Base-by-base conservation (phyloP, 208 protist genomes). In the Acanthamoeba divionensis region DNA sequence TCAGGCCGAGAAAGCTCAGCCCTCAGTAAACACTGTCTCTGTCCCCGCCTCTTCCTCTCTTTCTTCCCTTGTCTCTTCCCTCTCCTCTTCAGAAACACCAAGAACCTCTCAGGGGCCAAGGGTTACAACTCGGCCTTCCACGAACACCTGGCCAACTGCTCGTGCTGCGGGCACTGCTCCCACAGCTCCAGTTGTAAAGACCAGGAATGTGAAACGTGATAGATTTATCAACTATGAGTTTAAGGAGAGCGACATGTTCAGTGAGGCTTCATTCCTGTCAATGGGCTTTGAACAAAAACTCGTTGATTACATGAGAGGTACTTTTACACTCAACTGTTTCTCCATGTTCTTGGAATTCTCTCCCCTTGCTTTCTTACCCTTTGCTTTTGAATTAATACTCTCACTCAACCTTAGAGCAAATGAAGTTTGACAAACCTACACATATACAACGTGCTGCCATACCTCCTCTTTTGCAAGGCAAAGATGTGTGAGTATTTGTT, bases 171-270 rank as follows among this genome's bases (percentile, higher is more conserved):
- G 8, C 9, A 13, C 7, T 18, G 48, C 15, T 7, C 41, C 29
- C n/a, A 87, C 31, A 2, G 10, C 36, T 6, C 77, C 44, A 41
- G 54, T 69, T 26, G 67, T 57, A 45, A 13, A 47, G 29, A 87
- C 45, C 41, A 36, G 77, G 7, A 33, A 69, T 21, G 55, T 57
- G 52, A 52, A 45, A 21, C 48, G 77, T 8, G 54, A 87, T 13
- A 38, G 48, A 9, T 67, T 87, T 29, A 41, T 67, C 26, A 87
- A 62, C 54, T 87, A 67, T 41, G 77, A 87, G 54, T 87, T 67
- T 29, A 87, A 87, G 55, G 77, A 87, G 77, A 87, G 54, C 26
- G 77, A 87, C 77, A 29, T 87, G 13, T 87, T 87, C 77, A 57
- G 41, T 38, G 55, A n/a, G 6, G 55, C 63, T 57, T 67, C 77